These are phyloP conservation scores for Candida xyloterini DNA, from an alignment of 805 yeast genomes.

Conservation along the genomic window DNA sequence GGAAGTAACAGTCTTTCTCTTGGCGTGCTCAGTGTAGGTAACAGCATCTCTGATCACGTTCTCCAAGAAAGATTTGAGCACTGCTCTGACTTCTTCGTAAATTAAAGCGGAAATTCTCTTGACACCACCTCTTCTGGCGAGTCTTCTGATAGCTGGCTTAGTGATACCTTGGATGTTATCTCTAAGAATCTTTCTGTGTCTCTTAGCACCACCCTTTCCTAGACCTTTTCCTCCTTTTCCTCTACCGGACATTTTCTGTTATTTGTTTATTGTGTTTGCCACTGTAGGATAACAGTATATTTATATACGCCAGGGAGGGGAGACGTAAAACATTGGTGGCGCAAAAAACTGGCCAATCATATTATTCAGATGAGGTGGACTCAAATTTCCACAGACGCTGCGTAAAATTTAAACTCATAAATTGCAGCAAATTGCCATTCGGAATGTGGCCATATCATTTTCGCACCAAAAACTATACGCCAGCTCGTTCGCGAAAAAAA, in stretches of 20 bases:
- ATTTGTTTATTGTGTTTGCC: constrained; percentile 4
- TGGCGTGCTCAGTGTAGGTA: constrained; percentile 99
- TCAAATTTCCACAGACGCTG: constrained; percentile 12
- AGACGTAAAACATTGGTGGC: not conserved
- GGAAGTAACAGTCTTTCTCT: constrained; percentile 99
- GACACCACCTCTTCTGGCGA: constrained; percentile 99
- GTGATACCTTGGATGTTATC: constrained; percentile 99
- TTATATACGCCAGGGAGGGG: constrained; percentile 5
- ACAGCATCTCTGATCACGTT: constrained; percentile 98
- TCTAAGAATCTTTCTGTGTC: constrained; percentile 99
- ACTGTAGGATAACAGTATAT: constrained; percentile 3
- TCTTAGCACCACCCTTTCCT: constrained; percentile 99
- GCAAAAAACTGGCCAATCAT: constrained; percentile 9
- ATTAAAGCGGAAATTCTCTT: constrained; percentile 99
- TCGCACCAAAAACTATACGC: constrained; percentile 9
- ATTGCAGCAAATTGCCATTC: constrained; percentile 7
- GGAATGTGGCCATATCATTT: constrained; percentile 4
- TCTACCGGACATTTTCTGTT: constrained; percentile 85
- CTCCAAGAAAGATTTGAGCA: constrained; percentile 92
- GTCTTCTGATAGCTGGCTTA: constrained; percentile 99
- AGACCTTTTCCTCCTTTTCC: constrained; percentile 99
- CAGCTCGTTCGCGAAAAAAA: constrained; percentile 14
- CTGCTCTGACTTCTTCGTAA: constrained; percentile 98
- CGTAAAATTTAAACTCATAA: constrained; percentile 11
- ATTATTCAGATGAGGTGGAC: constrained; percentile 7